These are phyloP conservation scores for Talinum fruticosum DNA, from an alignment of 148 eudicot genomes.

Conservation along the genomic window DNA sequence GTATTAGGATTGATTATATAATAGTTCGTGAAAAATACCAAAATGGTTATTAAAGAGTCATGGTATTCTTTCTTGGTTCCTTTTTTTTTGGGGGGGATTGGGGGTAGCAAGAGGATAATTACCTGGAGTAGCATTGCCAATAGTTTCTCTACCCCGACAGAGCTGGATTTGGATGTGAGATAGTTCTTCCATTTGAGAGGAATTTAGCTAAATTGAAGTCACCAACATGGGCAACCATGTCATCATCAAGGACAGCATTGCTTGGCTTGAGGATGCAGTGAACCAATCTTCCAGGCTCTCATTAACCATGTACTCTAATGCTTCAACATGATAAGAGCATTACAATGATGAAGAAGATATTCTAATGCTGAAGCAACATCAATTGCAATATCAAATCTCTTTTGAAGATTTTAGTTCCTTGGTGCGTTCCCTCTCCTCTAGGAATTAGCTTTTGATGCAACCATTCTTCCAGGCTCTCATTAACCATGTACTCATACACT, in stretches of 20 bases:
- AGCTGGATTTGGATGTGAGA: constrained; percentile 8
- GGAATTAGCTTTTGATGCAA: constrained; percentile 9
- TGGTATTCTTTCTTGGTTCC: too few species aligned
- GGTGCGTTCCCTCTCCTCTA: neutral
- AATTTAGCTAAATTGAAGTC: constrained; percentile 46
- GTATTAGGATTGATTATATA: too few species aligned
- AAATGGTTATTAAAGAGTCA: too few species aligned
- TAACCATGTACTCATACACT: constrained; percentile 28
- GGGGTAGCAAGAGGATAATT: neutral
- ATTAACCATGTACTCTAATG: constrained; percentile 29
- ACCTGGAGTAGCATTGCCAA: constrained; percentile 36
- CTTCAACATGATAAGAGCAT: constrained; percentile 17
- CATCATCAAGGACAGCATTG: constrained; percentile 34
- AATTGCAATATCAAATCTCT: constrained; percentile 19
- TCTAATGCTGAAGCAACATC: constrained; percentile 45
- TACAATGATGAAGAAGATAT: constrained; percentile 34
- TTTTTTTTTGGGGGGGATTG: too few species aligned
- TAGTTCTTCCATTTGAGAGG: neutral
- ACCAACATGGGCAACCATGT: constrained; percentile 42
- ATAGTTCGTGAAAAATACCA: too few species aligned
- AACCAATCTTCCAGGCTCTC: constrained; percentile 23
- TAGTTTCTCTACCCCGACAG: constrained; percentile 25
- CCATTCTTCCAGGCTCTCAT: constrained; percentile 21
- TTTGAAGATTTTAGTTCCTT: neutral
- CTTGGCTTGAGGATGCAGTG: constrained; percentile 44